phyloP scores from a whole-genome alignment of 306 rosid genomes.

The Vicia sativa region DNA sequence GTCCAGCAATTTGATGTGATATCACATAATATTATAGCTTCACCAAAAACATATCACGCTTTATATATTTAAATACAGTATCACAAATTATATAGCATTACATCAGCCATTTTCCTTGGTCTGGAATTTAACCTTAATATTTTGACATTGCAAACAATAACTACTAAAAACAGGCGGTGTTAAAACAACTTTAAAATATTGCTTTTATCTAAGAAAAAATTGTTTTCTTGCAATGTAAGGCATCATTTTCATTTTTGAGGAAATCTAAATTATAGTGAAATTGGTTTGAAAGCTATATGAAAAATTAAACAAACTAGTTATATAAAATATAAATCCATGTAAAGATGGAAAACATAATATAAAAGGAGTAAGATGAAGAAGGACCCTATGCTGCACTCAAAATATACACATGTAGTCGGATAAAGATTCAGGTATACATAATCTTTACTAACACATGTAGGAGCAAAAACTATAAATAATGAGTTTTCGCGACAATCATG shows the following conservation, averaged over 20 bases:
- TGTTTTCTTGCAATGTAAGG: background rate
- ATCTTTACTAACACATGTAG: slow-evolving; percentile 18
- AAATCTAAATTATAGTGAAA: background rate
- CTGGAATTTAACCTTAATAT: background rate
- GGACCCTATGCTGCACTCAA: slow-evolving; percentile 29
- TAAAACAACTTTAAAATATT: background rate
- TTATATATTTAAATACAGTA: too few relatives aligned
- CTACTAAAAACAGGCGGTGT: background rate
- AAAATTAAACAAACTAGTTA: slow-evolving; percentile 8
- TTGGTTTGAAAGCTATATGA: background rate
- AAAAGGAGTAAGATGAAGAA: background rate
- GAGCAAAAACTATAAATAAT: slow-evolving; percentile 25
- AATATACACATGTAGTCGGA: slow-evolving; percentile 29
- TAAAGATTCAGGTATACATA: slow-evolving; percentile 26
- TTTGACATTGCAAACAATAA: background rate
- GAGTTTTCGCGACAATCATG: slow-evolving; percentile 16
- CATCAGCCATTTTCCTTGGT: slow-evolving; percentile 21
- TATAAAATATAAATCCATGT: slow-evolving; percentile 25
- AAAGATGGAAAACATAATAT: background rate
- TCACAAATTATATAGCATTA: background rate
- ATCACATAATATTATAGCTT: background rate
- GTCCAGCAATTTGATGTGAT: slow-evolving; percentile 31
- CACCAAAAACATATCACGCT: background rate
- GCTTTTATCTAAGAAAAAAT: background rate
- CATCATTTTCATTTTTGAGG: background rate